Evolutionary conservation across 2,329 filamentous ascomycete species (phyloP).

Genomic region (Grosmannia clavigera): DNA sequence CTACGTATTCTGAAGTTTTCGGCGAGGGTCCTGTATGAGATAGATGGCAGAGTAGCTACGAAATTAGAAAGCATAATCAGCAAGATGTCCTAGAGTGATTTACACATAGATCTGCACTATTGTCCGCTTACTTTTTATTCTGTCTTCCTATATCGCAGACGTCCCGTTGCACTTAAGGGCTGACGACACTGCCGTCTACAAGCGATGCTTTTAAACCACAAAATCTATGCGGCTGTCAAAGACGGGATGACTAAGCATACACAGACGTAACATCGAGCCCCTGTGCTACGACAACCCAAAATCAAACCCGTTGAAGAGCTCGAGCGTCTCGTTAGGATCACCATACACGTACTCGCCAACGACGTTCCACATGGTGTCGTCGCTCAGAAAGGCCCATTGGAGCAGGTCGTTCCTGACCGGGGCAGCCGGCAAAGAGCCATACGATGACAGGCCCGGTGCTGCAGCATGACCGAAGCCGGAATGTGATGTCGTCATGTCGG

Average conservation of each 20-base stretch:
- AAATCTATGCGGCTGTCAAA: too few species aligned
- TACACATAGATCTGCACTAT: too few species aligned
- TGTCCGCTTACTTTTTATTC: too few species aligned
- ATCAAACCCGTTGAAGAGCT: background rate
- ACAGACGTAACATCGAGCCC: too few species aligned
- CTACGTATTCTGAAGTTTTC: background rate
- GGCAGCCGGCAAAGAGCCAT: background rate
- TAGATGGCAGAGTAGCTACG: background rate
- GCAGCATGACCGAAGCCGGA: background rate
- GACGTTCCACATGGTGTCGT: conserved; percentile 3
- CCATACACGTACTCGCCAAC: conserved; percentile 3
- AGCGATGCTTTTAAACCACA: too few species aligned
- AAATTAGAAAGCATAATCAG: background rate
- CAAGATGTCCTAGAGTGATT: too few species aligned
- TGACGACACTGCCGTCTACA: too few species aligned
- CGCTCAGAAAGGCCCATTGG: conserved; percentile 2
- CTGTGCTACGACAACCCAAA: background rate
- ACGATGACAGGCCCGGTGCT: background rate
- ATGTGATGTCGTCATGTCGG: background rate
- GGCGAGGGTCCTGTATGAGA: background rate
- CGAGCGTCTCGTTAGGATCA: background rate
- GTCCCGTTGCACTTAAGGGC: too few species aligned
- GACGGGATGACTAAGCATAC: too few species aligned
- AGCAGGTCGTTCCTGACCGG: background rate
- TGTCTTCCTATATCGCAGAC: too few species aligned